Conservation (phyloP, 371 early-diverging fungal genomes). For the Rhizopus sp. region DNA sequence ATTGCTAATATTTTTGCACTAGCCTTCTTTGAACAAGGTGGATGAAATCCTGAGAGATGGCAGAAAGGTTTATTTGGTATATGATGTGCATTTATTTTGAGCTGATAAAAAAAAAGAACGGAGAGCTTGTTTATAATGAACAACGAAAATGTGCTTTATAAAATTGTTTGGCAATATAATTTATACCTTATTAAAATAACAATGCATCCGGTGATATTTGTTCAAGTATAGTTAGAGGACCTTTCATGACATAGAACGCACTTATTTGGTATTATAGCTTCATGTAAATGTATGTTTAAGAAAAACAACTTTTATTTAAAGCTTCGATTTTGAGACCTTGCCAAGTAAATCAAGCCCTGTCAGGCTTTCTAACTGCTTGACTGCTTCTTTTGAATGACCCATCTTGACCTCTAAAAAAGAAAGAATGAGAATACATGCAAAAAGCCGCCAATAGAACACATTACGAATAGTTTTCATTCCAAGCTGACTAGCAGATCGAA, state of each 20-base stretch:
- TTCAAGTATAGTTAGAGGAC: neutral
- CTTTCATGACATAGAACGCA: no score
- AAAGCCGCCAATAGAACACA: conserved; percentile 1
- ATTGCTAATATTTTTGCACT: neutral
- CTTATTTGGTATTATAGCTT: no score
- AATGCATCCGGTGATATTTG: no score
- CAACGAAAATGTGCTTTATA: no score
- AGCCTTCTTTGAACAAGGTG: conserved; percentile 22
- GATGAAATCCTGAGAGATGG: conserved; percentile 24
- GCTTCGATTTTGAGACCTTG: conserved; percentile 10
- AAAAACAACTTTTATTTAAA: conserved; percentile 8
- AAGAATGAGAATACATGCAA: conserved; percentile 1
- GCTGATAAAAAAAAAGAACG: neutral
- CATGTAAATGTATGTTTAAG: neutral
- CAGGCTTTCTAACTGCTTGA: conserved; percentile 49
- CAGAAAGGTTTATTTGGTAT: conserved; percentile 24
- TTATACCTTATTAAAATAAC: no score
- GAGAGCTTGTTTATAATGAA: no score
- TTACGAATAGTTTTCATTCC: conserved; percentile 69
- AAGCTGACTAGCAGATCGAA: conserved; percentile 63
- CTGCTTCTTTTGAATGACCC: conserved; percentile 61
- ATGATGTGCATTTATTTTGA: conserved; percentile 17
- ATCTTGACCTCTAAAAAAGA: conserved; percentile 53
- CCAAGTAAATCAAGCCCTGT: conserved; percentile 40
- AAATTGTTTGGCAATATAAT: no score